Conservation (phyloP, 805 yeast species). For the Kazachstania viticola region DNA sequence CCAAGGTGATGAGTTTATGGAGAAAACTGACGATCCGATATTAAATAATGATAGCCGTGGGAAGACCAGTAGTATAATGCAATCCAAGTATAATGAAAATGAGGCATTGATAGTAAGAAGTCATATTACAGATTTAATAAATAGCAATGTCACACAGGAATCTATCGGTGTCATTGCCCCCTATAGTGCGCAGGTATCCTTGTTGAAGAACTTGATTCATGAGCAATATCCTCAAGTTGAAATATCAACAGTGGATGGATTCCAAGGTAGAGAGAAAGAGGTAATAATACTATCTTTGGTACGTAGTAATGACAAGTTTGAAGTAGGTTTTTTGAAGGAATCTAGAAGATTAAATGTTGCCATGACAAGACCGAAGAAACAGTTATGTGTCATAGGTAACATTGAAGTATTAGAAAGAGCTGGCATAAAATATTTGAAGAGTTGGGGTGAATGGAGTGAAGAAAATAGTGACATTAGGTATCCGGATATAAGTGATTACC, state of each 20-base stretch:
- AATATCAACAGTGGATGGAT: slow-evolving; percentile 69
- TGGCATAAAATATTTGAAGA: slow-evolving; percentile 36
- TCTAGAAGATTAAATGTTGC: slow-evolving; percentile 59
- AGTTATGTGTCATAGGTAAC: slow-evolving; percentile 51
- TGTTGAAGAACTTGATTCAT: slow-evolving; percentile 39
- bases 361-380: slow-evolving; percentile 56
- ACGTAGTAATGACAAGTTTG: slow-evolving; percentile 43
- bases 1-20: slow-evolving; percentile 77
- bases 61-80: slow-evolving; percentile 22
- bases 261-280: slow-evolving; percentile 85
- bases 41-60: too few relatives aligned
- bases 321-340: slow-evolving; percentile 54
- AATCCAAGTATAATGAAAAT: slow-evolving; percentile 44
- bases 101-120: slow-evolving; percentile 49
- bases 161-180: slow-evolving; percentile 63
- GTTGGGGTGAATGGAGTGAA: slow-evolving; percentile 65
- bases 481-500: slow-evolving; percentile 37
- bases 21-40: slow-evolving; percentile 45
- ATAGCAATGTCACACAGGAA: slow-evolving; percentile 27
- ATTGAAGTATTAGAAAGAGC: slow-evolving; percentile 48
- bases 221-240: slow-evolving; percentile 38
- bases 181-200: slow-evolving; percentile 64
- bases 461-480: slow-evolving; percentile 56
- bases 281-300: slow-evolving; percentile 71
- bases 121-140: slow-evolving; percentile 24